Base-by-base conservation (phyloP, 352 stramenopile species). In the Phytopythium oedochilum region DNA sequence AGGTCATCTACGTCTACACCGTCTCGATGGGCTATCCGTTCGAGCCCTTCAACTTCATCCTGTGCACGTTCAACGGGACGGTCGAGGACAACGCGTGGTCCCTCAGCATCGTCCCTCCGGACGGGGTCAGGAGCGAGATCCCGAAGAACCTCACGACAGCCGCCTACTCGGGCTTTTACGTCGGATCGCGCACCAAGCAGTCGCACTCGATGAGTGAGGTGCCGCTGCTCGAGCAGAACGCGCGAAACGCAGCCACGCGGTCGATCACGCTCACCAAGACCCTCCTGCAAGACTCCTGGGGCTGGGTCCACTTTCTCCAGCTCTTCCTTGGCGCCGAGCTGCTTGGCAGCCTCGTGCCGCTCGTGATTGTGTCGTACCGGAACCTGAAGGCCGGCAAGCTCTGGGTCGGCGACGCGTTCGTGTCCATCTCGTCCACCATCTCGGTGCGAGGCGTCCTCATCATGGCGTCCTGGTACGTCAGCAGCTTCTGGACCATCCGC, bases 351-450 rank as follows among this genome's bases (percentile, higher is more conserved):
- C 44, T 81, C 1, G 12, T 68, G 25, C 50, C 76, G 25, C 53
- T 81, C 2, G 39, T 66, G 15, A 18, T 77, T 14, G 53, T 78
- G 15, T 53, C 53, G 10, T 73, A 71, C 25, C 65, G 63, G 9
- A 77, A 65, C 18, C 2, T 78, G 20, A 55, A 50, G 0, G 47
- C 39, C 4, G 67, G 71, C 1, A 78, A 77, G 49, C 14, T 78
- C 17, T 78, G 71, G 71, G 63, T 81, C 12, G 68, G 68, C 8
- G 71, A 75, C 32, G 68, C 71, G 0, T 80, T 80, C 35, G 53
- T 70, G 11, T 66, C 68, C 10, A 39, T 75, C 17, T 78, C 66
- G 1, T 54, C 55, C 23, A 60, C 45, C 3, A 43, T 75, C 0
- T 47, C 70, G 10, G 0, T 66, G 6, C 59, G 63, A 0, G 63